Evolutionary conservation across 495 filamentous ascomycete species (phyloP).

Genomic region (Penicillium bovifimosum): DNA sequence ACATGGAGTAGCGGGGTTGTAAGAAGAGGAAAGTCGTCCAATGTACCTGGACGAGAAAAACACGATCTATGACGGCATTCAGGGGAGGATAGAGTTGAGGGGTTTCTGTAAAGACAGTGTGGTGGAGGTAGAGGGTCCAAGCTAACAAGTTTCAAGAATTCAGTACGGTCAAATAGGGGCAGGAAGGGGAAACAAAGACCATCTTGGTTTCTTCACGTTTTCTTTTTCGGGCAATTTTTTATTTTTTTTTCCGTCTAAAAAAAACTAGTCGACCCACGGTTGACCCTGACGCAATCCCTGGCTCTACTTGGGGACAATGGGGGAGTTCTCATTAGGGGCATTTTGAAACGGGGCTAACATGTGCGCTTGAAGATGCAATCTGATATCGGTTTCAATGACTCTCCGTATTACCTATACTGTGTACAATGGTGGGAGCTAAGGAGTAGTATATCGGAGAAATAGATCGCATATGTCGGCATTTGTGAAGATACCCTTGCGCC

Average conservation of each 20-base stretch:
- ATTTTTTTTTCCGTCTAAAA: background rate
- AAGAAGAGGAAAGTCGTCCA: constrained; percentile 32
- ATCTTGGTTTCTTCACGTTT: background rate
- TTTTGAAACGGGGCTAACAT: constrained; percentile 2
- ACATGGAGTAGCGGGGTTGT: constrained; percentile 11
- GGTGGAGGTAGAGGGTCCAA: constrained; percentile 4
- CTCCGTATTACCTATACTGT: no score
- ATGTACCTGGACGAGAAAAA: constrained; percentile 34
- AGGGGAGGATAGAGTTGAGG: constrained; percentile 7
- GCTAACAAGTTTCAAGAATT: background rate
- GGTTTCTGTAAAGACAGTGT: constrained; percentile 5
- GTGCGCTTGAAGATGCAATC: background rate
- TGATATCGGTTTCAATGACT: no score
- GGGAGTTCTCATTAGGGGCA: background rate
- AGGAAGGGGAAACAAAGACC: background rate
- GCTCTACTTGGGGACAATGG: background rate
- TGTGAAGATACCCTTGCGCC: background rate
- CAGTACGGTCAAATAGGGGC: background rate
- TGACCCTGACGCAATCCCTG: constrained; percentile 14
- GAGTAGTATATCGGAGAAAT: background rate
- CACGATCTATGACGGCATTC: constrained; percentile 31
- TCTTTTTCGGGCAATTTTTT: background rate
- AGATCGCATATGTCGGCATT: background rate
- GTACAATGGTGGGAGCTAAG: no score
- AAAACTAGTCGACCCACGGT: constrained; percentile 15